Evolutionary conservation across 257 asterid species (phyloP).

Genomic region (Parsonsia alboflavescens): DNA sequence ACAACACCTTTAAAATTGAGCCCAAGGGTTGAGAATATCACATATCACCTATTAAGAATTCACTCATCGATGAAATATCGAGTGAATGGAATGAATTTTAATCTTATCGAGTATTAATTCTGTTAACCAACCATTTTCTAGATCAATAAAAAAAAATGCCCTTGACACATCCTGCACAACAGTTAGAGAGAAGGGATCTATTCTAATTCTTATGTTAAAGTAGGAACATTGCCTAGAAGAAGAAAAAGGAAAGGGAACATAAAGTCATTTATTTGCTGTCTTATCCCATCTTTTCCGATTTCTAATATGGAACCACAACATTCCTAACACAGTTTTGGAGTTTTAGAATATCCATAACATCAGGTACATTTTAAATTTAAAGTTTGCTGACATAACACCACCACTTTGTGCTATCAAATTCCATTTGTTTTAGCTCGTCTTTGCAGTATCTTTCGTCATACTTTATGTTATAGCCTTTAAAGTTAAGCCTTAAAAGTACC

Average conservation of each 20-base stretch:
- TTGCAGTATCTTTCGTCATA: background rate
- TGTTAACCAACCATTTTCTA: background rate
- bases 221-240: background rate
- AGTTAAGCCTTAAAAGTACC: background rate
- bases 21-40: background rate
- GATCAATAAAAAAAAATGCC: background rate
- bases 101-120: background rate
- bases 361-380: background rate
- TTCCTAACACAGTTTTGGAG: background rate
- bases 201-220: background rate
- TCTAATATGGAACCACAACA: background rate
- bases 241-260: background rate
- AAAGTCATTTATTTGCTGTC: background rate
- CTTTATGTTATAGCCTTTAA: background rate
- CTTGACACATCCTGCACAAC: background rate
- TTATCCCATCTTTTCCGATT: background rate
- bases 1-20: background rate
- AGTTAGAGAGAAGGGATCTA: background rate
- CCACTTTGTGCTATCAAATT: slow-evolving; percentile 1
- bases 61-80: background rate
- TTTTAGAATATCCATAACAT: background rate
- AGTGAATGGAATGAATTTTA: background rate
- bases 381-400: background rate
- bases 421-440: background rate
- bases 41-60: background rate